Evolutionary conservation across 768 basidiomycete species (phyloP).

Genomic region (Leucocoprinus birnbaumii): DNA sequence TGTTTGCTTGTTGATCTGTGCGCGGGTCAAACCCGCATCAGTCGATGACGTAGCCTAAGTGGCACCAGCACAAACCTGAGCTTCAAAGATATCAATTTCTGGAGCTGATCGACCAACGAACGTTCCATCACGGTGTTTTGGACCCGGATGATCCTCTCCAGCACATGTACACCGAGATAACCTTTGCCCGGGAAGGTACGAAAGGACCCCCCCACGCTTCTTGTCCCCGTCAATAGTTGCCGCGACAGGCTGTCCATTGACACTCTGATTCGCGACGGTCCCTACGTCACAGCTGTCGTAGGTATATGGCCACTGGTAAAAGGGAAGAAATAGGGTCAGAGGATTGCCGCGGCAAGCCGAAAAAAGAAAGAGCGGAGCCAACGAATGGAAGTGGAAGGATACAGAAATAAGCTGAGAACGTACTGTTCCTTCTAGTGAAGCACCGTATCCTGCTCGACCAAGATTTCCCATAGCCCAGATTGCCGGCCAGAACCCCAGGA

Average conservation of each 20-base stretch:
- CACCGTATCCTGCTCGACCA: slow-evolving; percentile 82
- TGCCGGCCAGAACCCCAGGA: slow-evolving; percentile 76
- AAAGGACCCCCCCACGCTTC: slow-evolving; percentile 44
- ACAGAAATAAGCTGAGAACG: slow-evolving; percentile 14
- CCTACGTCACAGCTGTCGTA: slow-evolving; percentile 86
- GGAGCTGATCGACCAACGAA: slow-evolving; percentile 84
- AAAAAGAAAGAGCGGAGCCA: neutral
- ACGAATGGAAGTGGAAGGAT: no score
- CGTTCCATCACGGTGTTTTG: slow-evolving; percentile 65
- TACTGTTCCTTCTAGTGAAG: slow-evolving; percentile 77
- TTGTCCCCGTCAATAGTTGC: slow-evolving; percentile 59
- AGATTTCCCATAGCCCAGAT: slow-evolving; percentile 76
- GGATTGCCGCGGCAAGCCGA: neutral
- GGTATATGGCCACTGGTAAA: slow-evolving; percentile 72
- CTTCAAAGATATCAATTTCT: slow-evolving; percentile 91
- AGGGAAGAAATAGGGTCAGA: neutral
- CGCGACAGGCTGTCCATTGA: slow-evolving; percentile 63
- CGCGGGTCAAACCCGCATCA: no score
- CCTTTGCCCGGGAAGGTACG: slow-evolving; percentile 78
- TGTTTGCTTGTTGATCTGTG: slow-evolving; percentile 39
- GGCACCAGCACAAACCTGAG: slow-evolving; percentile 43
- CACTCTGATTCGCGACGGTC: slow-evolving; percentile 77
- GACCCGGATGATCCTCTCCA: slow-evolving; percentile 83
- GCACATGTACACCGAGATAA: slow-evolving; percentile 85
- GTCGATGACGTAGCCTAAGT: neutral